A percentile compares a stretch with the other conserved stretches of the same genome.
Evolutionary conservation across 805 yeast species (phyloP).

Genomic region (Starmerella ratchasimensis): DNA sequence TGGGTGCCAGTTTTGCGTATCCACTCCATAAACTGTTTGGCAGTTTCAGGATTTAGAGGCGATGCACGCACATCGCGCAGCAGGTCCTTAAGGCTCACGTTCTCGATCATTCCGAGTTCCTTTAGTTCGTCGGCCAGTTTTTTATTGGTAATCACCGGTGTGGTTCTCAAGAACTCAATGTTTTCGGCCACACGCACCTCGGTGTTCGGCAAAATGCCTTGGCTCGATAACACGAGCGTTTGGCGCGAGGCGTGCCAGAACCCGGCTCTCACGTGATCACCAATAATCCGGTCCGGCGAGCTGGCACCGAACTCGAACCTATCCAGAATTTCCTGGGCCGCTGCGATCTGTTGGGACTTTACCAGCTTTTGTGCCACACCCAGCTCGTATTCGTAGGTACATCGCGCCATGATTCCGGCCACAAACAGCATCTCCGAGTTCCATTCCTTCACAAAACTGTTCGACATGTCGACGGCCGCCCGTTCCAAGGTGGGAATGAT

Average conservation of each 20-base stretch:
- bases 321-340: constrained; percentile 22
- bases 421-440: constrained; percentile 28
- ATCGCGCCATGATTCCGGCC: constrained; percentile 28
- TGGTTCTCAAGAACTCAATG: constrained; percentile 9
- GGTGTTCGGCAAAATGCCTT: constrained; percentile 24
- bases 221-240: constrained; percentile 24
- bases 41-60: constrained; percentile 19
- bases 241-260: constrained; percentile 26
- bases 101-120: constrained; percentile 17
- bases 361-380: neutral
- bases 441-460: constrained; percentile 30
- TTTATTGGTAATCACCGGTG: constrained; percentile 22
- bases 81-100: constrained; percentile 17
- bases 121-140: constrained; percentile 20
- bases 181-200: constrained; percentile 23
- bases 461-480: constrained; percentile 31
- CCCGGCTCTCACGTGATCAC: constrained; percentile 26
- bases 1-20: constrained; percentile 3
- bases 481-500: constrained; percentile 34
- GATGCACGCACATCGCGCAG: constrained; percentile 22
- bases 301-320: constrained; percentile 25
- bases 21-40: constrained; percentile 24
- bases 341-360: constrained; percentile 1
- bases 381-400: constrained; percentile 28
- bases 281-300: constrained; percentile 28